These are phyloP conservation scores for Cyamopsis tetragonoloba DNA, from an alignment of 306 rosid genomes.

Conservation along the genomic window DNA sequence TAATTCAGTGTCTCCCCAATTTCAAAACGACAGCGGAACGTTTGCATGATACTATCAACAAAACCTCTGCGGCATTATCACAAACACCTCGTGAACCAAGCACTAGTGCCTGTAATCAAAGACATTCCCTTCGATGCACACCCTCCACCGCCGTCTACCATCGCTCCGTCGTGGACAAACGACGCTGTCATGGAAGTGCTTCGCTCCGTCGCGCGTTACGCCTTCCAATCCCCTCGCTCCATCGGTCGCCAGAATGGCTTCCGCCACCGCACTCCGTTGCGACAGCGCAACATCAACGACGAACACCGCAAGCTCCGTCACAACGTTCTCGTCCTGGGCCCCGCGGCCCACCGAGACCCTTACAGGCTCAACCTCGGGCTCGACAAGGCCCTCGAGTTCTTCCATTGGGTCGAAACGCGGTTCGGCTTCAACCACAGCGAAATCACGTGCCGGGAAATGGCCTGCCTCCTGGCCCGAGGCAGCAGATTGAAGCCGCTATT, in stretches of 20 bases:
- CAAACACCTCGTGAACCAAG: constrained; percentile 47
- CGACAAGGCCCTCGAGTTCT: constrained; percentile 68
- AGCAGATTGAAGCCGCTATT: constrained; percentile 45
- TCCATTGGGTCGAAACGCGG: constrained; percentile 58
- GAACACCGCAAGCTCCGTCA: constrained; percentile 36
- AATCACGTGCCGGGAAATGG: constrained; percentile 70
- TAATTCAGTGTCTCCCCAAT: no score
- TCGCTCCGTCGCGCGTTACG: constrained; percentile 54
- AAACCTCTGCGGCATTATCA: constrained; percentile 24
- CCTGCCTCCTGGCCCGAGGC: constrained; percentile 59
- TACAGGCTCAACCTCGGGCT: constrained; percentile 40
- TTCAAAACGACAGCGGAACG: background rate
- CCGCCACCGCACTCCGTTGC: constrained; percentile 76
- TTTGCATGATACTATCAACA: constrained; percentile 25
- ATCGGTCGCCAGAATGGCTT: constrained; percentile 51
- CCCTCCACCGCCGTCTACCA: background rate
- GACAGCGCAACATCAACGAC: constrained; percentile 51
- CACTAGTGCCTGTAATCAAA: constrained; percentile 49
- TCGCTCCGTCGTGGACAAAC: constrained; percentile 36
- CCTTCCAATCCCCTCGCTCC: constrained; percentile 75
- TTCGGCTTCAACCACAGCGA: constrained; percentile 57
- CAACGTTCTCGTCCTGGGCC: constrained; percentile 64
- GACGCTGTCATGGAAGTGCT: constrained; percentile 54
- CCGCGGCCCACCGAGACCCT: constrained; percentile 64
- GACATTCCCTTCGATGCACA: constrained; percentile 53